These are phyloP conservation scores for Pueraria montana DNA, from an alignment of 306 rosid genomes.

Conservation along the genomic window DNA sequence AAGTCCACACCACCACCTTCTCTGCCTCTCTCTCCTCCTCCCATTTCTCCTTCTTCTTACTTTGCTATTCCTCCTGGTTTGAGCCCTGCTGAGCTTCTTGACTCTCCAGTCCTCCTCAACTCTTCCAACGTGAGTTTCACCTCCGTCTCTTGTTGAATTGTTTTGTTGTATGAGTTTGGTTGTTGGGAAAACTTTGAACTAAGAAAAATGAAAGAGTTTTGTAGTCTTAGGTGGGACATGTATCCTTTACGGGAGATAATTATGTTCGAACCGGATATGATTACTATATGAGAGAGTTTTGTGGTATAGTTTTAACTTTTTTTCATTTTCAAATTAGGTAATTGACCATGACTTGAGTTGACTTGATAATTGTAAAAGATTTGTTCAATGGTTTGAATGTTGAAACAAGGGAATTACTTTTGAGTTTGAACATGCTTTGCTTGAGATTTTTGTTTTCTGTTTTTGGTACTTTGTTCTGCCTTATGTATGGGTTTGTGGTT, in stretches of 20 bases:
- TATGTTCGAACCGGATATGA: neutral
- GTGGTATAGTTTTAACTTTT: neutral
- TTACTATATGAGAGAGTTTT: neutral
- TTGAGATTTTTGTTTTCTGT: neutral
- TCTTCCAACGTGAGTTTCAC: conserved; percentile 64
- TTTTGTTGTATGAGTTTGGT: neutral
- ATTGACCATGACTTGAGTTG: conserved; percentile 37
- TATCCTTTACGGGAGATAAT: too few species aligned
- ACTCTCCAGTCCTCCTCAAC: conserved; percentile 84
- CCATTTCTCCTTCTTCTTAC: conserved; percentile 80
- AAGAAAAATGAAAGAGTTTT: neutral
- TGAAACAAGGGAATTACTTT: neutral
- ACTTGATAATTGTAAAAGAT: conserved; percentile 1
- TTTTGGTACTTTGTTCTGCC: neutral
- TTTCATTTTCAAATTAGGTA: neutral
- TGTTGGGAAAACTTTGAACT: neutral
- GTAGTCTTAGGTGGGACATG: neutral
- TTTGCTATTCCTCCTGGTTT: conserved; percentile 85
- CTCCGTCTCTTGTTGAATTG: neutral
- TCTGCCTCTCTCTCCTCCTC: conserved; percentile 79
- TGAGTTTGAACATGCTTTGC: neutral
- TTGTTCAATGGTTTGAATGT: conserved; percentile 26
- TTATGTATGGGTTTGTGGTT: neutral
- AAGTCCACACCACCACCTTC: conserved; percentile 91
- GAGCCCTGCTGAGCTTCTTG: conserved; percentile 89